These are phyloP conservation scores for Fusarium sp. DNA, from an alignment of 2,329 filamentous ascomycete species.

Conservation along the genomic window DNA sequence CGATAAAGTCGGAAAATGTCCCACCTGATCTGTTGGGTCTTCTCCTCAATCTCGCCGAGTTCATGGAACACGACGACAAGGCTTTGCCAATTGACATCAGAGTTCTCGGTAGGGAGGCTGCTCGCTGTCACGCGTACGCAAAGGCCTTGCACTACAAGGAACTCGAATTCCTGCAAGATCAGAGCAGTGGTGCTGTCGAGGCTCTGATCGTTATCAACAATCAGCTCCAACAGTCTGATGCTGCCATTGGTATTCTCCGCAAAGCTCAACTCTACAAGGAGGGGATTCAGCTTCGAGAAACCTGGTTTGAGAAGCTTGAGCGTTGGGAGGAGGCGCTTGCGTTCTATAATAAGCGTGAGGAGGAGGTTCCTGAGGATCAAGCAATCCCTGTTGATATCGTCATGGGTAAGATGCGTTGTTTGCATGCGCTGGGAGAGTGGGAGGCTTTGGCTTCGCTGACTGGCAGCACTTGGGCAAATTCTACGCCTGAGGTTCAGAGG, in stretches of 20 bases:
- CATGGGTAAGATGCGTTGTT: slow-evolving; percentile 99
- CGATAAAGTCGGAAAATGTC: slow-evolving; percentile 93
- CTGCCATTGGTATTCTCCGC: slow-evolving; percentile 95
- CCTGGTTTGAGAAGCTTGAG: slow-evolving; percentile 98
- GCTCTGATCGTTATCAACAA: slow-evolving; percentile 99
- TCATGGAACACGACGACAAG: slow-evolving; percentile 99
- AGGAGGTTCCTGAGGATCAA: slow-evolving; percentile 69
- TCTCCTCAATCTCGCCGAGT: slow-evolving; percentile 94
- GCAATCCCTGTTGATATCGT: slow-evolving; percentile 86
- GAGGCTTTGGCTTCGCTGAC: slow-evolving; percentile 89
- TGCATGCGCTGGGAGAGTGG: slow-evolving; percentile 98
- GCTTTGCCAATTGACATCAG: slow-evolving; percentile 97
- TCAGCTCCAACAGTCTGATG: slow-evolving; percentile 97
- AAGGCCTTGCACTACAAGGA: slow-evolving; percentile 99
- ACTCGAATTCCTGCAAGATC: slow-evolving; percentile 96
- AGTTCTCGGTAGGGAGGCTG: slow-evolving; percentile 92
- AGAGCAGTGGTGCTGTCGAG: slow-evolving; percentile 94
- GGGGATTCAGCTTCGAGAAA: slow-evolving; percentile 92
- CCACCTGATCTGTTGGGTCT: slow-evolving; percentile 95
- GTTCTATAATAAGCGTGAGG: slow-evolving; percentile 89
- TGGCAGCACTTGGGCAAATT: slow-evolving; percentile 93
- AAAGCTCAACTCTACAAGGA: slow-evolving; percentile 97
- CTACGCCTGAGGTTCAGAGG: slow-evolving; percentile 85
- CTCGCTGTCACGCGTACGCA: slow-evolving; percentile 96
- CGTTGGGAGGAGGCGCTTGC: slow-evolving; percentile 97